These are phyloP conservation scores for Fusarium subglutinans DNA, from an alignment of 2,329 filamentous ascomycete genomes.

Conservation along the genomic window DNA sequence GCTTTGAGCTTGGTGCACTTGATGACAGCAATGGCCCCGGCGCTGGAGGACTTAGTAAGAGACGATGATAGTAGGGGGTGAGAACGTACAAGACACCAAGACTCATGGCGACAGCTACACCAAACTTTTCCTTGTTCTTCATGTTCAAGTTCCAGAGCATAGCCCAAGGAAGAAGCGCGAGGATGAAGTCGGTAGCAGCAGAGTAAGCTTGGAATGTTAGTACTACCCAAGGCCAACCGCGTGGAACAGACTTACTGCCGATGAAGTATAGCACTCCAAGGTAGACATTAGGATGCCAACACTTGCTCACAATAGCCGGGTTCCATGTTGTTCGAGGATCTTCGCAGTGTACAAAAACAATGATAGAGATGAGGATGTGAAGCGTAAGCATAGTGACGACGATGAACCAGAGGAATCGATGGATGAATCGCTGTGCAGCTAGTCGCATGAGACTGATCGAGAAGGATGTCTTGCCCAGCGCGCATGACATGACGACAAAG, in stretches of 20 bases:
- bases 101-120: constrained; percentile 28
- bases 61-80: rapidly evolving
- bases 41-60: background rate
- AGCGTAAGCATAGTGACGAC: constrained; percentile 17
- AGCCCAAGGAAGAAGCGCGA: constrained; percentile 22
- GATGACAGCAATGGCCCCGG: constrained; percentile 25
- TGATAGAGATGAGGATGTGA: constrained; percentile 18
- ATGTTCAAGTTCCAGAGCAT: constrained; percentile 34
- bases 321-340: constrained; percentile 29
- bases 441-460: constrained; percentile 31
- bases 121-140: constrained; percentile 34
- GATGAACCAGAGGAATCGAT: constrained; percentile 25
- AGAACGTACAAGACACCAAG: constrained; percentile 22
- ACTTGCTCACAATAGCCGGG: constrained; percentile 23
- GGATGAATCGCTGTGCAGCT: constrained; percentile 15
- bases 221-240: rapidly evolving
- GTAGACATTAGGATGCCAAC: constrained; percentile 25
- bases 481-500: constrained; percentile 28
- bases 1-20: constrained; percentile 31
- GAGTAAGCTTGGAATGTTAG: constrained; percentile 17
- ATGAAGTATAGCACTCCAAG: constrained; percentile 29
- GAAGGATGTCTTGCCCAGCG: constrained; percentile 27
- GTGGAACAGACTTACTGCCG: background rate
- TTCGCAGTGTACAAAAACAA: constrained; percentile 23
- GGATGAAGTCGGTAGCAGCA: constrained; percentile 27